Percentiles rank a stretch among this genome's conserved stretches.
Conservation (phyloP, 2,329 filamentous ascomycete species). For the Immersiporthe knoxdaviesiana region DNA sequence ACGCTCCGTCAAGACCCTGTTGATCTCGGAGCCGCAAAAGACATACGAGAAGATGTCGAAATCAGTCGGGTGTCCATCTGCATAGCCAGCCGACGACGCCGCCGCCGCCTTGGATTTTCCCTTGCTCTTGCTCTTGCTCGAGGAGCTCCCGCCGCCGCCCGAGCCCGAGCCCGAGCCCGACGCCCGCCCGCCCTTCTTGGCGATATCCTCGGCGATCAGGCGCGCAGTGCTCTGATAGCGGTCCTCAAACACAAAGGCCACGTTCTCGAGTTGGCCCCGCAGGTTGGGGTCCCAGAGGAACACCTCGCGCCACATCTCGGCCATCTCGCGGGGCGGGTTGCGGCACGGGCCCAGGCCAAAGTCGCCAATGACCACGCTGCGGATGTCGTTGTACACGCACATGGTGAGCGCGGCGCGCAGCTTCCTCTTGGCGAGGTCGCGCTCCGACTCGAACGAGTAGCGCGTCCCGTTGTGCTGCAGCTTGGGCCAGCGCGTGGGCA, state of each 20-base stretch:
- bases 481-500: slow-evolving; percentile 74
- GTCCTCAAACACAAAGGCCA: slow-evolving; percentile 69
- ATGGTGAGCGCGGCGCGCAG: slow-evolving; percentile 72
- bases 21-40: slow-evolving; percentile 55
- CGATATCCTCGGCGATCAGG: slow-evolving; percentile 58
- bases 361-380: slow-evolving; percentile 63
- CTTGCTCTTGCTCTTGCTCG: slow-evolving; percentile 29
- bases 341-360: slow-evolving; percentile 66
- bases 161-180: slow-evolving; percentile 30
- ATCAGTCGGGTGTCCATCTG: slow-evolving; percentile 43
- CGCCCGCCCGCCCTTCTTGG: slow-evolving; percentile 51
- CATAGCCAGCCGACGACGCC: slow-evolving; percentile 13
- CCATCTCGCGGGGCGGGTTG: slow-evolving; percentile 67
- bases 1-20: slow-evolving; percentile 52
- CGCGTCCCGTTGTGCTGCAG: slow-evolving; percentile 67
- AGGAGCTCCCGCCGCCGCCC: slow-evolving; percentile 30
- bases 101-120: slow-evolving; percentile 13
- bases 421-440: slow-evolving; percentile 72
- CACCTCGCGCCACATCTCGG: slow-evolving; percentile 68
- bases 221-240: slow-evolving; percentile 55
- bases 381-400: slow-evolving; percentile 63
- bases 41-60: slow-evolving; percentile 57
- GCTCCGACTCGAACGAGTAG: slow-evolving; percentile 74
- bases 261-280: slow-evolving; percentile 62
- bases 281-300: slow-evolving; percentile 66